Base-by-base conservation (phyloP, 305 asterid species). In the Ajuga reptans region DNA sequence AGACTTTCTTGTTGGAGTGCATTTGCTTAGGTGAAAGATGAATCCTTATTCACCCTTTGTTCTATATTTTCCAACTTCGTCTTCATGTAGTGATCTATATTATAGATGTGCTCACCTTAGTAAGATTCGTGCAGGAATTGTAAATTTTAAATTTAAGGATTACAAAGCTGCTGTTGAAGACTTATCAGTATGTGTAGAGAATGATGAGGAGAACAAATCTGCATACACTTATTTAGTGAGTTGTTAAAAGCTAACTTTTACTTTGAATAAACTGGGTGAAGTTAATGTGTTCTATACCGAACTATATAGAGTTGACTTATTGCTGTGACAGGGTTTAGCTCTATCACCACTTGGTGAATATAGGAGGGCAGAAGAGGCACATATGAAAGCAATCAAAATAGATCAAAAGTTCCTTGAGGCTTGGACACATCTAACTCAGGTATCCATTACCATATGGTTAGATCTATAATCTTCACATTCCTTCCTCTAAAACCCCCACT, bases 361-460 rank as follows among this genome's bases (percentile, higher is more conserved):
- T 82, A 77, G 51, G 71, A 85, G 74, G 82, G 96, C 99, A 10
- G 97, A 88, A 86, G 92, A 87, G 75, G 97, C 96, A 50, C 97
- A 90, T 80, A 76, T 56, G 85, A 87, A 83, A 83, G 95, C 97
- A 66, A 84, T 93, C 85, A 84, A 89, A 75, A 84, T 93, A 66
- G 97, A 93, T 80, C 74, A 76, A 68, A 83, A 59, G 58, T 93
- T 90, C 75, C 77, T 90, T 9, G 99, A 93, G 87, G 99, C 99
- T 59, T 89, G 97, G 97, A 78, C 92, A 76, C 97, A 94, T 85
- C 84, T 94, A 64, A 86, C 97, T 72, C 99, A 91, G 99, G 99
- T 91, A 84, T 76, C 66, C 49, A 36, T 50, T 73, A 14, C 41
- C 66, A 58, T 59, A 61, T 46, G 56, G 37, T 52, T 54, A 9